Base-by-base conservation (phyloP, 345 rosid genomes). In the Chamaenerion angustifolium region DNA sequence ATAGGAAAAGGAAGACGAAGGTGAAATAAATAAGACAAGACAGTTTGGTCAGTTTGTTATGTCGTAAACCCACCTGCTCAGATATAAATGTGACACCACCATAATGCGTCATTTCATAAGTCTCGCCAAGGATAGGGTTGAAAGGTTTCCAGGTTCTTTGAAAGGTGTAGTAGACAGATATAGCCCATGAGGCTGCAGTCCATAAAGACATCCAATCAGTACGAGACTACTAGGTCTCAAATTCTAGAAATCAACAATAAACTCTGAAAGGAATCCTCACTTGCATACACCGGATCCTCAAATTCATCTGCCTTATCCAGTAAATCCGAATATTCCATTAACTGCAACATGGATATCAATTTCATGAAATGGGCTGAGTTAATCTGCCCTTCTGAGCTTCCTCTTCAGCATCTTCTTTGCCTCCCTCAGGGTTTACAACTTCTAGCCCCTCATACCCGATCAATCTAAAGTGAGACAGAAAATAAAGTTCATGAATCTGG, bases 61-160 rank as follows among this genome's bases (percentile, higher is more conserved):
- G 19, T 56, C 56, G 54, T 46, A 54, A 49, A 40, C 57, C 59
- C 54, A 86, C 94, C 92, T 83, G 98, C 69, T 90, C 98, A 47
- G 96, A 46, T 42, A 90, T 70, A 69, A 86, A 90, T 50, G 83
- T 66, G 49, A 90, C 59, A 19, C 86, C 80, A 25, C 82, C 85
- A 73, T 90, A 82, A 66, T 86, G 81, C 42, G 47, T 61, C 94
- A 90, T 43, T 67, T 90, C 95, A 63, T 76, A 83, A 25, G 96
- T 86, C 68, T 90, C 98, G 4, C 98, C 95, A 56, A 90, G 98
- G 75, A 90, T 90, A 49, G 95, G 98, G 73, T 86, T 90, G 63
- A 90, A 90, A 16, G 92, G 96, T 70, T 90, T 86, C 98, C 98
- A 86, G 3, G 96, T 78, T 49, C 98, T 68, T 68, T 81, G 94